Evolutionary conservation across 148 eudicot genomes (phyloP).

Genomic region (Rhododendron henanense): DNA sequence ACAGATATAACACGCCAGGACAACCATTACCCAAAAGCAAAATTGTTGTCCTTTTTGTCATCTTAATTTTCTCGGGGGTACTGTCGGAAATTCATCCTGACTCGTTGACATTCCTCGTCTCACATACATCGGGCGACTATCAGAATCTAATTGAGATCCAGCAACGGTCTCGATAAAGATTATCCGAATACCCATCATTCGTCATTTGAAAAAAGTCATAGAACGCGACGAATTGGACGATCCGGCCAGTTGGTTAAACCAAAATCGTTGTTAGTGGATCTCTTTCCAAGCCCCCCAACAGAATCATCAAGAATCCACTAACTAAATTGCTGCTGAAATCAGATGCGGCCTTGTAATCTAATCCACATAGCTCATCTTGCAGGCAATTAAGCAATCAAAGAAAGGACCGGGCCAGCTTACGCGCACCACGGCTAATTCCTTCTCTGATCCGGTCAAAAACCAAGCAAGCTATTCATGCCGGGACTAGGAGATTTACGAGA

Average conservation of each 20-base stretch:
- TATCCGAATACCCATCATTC: not conserved
- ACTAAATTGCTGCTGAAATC: not conserved
- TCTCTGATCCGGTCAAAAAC: no score
- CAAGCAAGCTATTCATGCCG: no score
- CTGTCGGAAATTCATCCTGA: not conserved
- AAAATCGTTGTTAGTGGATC: not conserved
- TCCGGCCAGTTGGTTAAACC: not conserved
- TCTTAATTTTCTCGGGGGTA: not conserved
- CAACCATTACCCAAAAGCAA: not conserved
- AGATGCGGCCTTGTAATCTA: not conserved
- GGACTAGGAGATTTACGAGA: no score
- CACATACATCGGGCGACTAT: no score
- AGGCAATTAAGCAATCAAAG: not conserved
- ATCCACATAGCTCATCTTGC: not conserved
- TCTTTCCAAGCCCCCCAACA: not conserved
- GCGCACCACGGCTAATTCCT: no score
- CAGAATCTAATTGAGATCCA: not conserved
- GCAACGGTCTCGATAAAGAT: no score
- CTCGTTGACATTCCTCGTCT: not conserved
- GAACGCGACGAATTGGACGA: not conserved
- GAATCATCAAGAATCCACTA: conserved; percentile 9
- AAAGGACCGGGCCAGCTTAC: not conserved
- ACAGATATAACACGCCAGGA: conserved; percentile 1
- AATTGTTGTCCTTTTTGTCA: not conserved
- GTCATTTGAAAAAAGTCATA: not conserved